Conservation (phyloP, 75 land plant species). For the Selaginella tamariscina region DNA sequence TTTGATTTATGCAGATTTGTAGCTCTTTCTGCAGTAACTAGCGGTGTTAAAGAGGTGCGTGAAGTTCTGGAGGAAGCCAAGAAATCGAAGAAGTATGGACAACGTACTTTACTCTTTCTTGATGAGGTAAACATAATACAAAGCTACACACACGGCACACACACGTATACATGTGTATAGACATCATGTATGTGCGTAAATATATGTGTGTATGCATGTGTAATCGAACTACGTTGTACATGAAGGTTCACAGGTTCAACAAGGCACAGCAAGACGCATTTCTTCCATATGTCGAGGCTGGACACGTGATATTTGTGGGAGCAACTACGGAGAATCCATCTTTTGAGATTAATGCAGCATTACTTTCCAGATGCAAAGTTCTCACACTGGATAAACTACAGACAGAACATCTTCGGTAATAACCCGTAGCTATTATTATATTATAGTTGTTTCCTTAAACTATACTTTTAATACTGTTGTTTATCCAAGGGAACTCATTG, state of each 20-base stretch:
- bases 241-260: conserved; percentile 33
- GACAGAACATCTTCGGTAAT: conserved; percentile 42
- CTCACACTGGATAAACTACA: conserved; percentile 47
- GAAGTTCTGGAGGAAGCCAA: conserved; percentile 63
- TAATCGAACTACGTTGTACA: too few species aligned
- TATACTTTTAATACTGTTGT: too few species aligned
- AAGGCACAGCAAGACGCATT: conserved; percentile 82
- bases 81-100: conserved; percentile 19
- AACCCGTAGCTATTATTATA: too few species aligned
- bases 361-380: conserved; percentile 73
- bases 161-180: too few species aligned
- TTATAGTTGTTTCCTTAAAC: too few species aligned
- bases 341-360: conserved; percentile 74
- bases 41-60: conserved; percentile 60
- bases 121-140: conserved; percentile 78
- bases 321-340: conserved; percentile 97
- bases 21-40: conserved; percentile 46
- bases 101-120: conserved; percentile 64
- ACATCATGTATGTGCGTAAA: too few species aligned
- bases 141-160: too few species aligned
- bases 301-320: conserved; percentile 64
- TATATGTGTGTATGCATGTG: too few species aligned
- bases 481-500: conserved; percentile 29
- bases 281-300: conserved; percentile 78
- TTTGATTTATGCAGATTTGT: too few species aligned